phyloP scores from a whole-genome alignment of 768 basidiomycete genomes.

The Boletus pseudo-olivaceus region DNA sequence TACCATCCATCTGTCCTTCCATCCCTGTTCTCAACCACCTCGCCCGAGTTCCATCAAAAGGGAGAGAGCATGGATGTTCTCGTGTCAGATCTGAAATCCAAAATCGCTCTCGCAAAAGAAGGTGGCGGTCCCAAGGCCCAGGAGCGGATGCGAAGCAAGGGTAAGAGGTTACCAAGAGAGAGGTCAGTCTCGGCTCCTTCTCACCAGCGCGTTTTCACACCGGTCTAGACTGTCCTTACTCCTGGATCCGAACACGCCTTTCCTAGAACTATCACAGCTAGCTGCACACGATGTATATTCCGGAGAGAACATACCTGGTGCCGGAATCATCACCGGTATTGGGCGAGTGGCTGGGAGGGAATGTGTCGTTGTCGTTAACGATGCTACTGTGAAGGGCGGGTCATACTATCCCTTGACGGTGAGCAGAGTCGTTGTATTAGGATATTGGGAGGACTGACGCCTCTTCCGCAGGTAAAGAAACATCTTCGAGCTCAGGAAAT shows the following conservation, averaged over 20 bases:
- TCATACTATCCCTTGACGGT: slow-evolving; percentile 89
- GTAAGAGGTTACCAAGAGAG: slow-evolving; percentile 82
- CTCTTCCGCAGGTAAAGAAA: slow-evolving; percentile 72
- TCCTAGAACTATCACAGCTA: slow-evolving; percentile 81
- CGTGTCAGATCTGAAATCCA: slow-evolving; percentile 60
- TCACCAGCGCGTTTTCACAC: slow-evolving; percentile 2
- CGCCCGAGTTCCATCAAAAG: slow-evolving; percentile 69
- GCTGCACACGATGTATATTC: slow-evolving; percentile 88
- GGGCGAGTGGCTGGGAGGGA: slow-evolving; percentile 77
- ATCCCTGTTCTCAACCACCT: slow-evolving; percentile 61
- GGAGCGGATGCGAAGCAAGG: slow-evolving; percentile 69
- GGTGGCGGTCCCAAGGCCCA: slow-evolving; percentile 78
- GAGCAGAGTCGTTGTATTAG: slow-evolving; percentile 9
- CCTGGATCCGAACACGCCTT: slow-evolving; percentile 84
- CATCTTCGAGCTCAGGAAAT: slow-evolving; percentile 93
- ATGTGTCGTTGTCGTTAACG: slow-evolving; percentile 90
- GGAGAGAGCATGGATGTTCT: slow-evolving; percentile 66
- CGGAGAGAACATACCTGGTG: slow-evolving; percentile 72
- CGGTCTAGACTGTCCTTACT: slow-evolving; percentile 59
- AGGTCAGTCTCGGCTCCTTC: slow-evolving; percentile 42
- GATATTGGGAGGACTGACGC: neutral
- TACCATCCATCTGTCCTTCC: slow-evolving; percentile 78
- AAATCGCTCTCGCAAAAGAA: slow-evolving; percentile 52
- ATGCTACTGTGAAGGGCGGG: slow-evolving; percentile 91
- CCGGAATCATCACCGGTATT: slow-evolving; percentile 86